phyloP scores from a whole-genome alignment of 345 rosid genomes.

The Jatropha curcas region DNA sequence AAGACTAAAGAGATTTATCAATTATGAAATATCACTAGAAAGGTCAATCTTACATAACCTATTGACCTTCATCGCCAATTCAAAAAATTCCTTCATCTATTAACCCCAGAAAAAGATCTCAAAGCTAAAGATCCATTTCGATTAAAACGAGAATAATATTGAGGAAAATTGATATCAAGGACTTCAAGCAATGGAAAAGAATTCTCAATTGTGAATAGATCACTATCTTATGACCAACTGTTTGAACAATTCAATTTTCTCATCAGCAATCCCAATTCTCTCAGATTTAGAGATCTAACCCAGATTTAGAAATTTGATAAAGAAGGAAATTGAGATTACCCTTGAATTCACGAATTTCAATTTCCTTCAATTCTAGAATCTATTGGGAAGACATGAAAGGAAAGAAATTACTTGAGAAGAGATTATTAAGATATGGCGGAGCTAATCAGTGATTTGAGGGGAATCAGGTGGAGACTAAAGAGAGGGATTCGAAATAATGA shows the following conservation, averaged over 20 bases:
- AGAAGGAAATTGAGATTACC: slow-evolving; percentile 38
- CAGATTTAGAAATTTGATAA: slow-evolving; percentile 37
- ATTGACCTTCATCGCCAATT: slow-evolving; percentile 50
- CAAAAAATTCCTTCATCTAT: slow-evolving; percentile 55
- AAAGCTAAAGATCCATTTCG: slow-evolving; percentile 27
- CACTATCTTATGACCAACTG: slow-evolving; percentile 32
- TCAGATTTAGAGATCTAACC: slow-evolving; percentile 45
- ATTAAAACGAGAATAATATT: slow-evolving; percentile 14
- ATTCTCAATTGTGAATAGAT: slow-evolving; percentile 45
- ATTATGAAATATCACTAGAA: slow-evolving; percentile 71
- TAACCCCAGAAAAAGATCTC: slow-evolving; percentile 1
- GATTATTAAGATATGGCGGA: slow-evolving; percentile 53
- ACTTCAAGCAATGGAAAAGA: slow-evolving; percentile 53
- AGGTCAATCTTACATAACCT: slow-evolving; percentile 48
- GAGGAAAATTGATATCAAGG: slow-evolving; percentile 65
- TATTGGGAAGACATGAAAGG: slow-evolving; percentile 43
- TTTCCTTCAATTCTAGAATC: slow-evolving; percentile 52
- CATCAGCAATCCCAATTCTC: slow-evolving; percentile 28
- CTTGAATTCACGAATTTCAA: slow-evolving; percentile 33
- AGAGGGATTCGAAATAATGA: slow-evolving; percentile 54
- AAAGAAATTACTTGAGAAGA: slow-evolving; percentile 28
- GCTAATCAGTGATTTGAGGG: slow-evolving; percentile 53
- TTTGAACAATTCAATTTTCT: slow-evolving; percentile 51
- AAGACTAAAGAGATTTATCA: slow-evolving; percentile 44
- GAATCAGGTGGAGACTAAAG: slow-evolving; percentile 51